A percentile compares a stretch with the other conserved stretches of the same genome.
phyloP scores from a whole-genome alignment of 2,329 filamentous ascomycete genomes.

The Pyrenophora teres region DNA sequence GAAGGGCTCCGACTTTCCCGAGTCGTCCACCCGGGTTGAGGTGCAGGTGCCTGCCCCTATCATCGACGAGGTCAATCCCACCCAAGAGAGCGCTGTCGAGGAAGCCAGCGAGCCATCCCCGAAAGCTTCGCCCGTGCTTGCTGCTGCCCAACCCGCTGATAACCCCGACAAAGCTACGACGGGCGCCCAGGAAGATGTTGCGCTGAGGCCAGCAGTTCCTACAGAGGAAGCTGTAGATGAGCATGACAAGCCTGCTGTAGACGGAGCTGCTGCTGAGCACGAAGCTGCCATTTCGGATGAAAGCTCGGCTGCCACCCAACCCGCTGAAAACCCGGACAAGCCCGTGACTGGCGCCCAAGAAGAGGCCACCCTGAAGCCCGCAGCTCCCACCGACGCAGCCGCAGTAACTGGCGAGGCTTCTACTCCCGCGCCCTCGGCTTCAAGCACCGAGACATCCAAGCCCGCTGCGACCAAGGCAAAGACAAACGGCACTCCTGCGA shows the following conservation, averaged over 20 bases:
- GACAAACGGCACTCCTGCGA: conserved; percentile 17
- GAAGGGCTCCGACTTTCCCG: conserved; percentile 45
- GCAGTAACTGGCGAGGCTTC: conserved; percentile 48
- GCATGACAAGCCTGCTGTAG: conserved; percentile 24
- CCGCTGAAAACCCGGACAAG: conserved; percentile 51
- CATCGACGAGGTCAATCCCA: background rate
- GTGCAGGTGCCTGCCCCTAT: background rate
- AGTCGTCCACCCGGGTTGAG: conserved; percentile 18
- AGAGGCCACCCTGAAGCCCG: conserved; percentile 47
- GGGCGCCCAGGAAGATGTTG: conserved; percentile 49
- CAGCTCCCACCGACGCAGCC: conserved; percentile 40
- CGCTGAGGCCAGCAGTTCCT: conserved; percentile 49
- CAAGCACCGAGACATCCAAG: conserved; percentile 2
- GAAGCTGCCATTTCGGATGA: background rate
- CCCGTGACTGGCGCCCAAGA: conserved; percentile 50
- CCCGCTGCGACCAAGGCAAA: conserved; percentile 16
- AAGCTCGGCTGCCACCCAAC: background rate
- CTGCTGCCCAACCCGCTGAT: conserved; percentile 18
- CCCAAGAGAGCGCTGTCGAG: conserved; percentile 5
- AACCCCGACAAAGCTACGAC: conserved; percentile 53
- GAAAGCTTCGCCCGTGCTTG: background rate
- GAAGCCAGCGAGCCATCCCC: background rate
- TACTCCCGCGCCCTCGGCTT: conserved; percentile 30
- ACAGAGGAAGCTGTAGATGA: conserved; percentile 44
- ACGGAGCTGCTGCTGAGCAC: background rate